Base-by-base conservation (phyloP, 257 asterid genomes). In the Ocimum tenuiflorum region DNA sequence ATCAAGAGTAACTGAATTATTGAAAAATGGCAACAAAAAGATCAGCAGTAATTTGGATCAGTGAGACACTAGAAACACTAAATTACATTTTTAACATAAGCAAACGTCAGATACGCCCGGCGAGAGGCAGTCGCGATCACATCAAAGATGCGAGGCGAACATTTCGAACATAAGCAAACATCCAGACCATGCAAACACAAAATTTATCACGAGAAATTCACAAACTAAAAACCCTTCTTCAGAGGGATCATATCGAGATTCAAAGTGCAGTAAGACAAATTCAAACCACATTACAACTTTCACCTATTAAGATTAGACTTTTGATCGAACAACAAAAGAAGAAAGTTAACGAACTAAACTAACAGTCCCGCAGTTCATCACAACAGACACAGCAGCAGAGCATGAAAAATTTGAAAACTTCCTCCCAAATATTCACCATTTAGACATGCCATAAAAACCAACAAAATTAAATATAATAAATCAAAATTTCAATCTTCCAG, bases 1-100 rank as follows among this genome's bases (percentile, higher is more conserved):
- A 4, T n/a, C 3, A 19, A 20, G 29, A 33, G 4, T 38, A 35
- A 7, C 5, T 64, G 45, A 45, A 24, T 23, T 27, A 13, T 9
- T 33, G 13, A 48, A 14, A 53, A 22, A 19, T 8, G 42, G 22
- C 22, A 19, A 7, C 12, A 27, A 12, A 54, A 8, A 8, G 20
- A 29, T 17, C 24, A 55, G 61, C n/a, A n/a, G 60, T 5, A 13
- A n/a, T 29, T 19, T 31, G n/a, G 27, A 5, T 81, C 27, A 70
- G 76, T 8, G 71, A 50, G 38, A 33, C 27, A 10, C 18, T 24
- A 14, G 17, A 13, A 59, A 31, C 17, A 45, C 24, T 19, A 52
- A 36, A 17, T 8, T 11, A 41, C 3, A 22, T 24, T 17, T 48
- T 6, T 53, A 31, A 33, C 10, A 27, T 31, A 14, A 33, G n/a